Conservation (phyloP, 2,329 filamentous ascomycete genomes). For the Cyphellophora europaea region DNA sequence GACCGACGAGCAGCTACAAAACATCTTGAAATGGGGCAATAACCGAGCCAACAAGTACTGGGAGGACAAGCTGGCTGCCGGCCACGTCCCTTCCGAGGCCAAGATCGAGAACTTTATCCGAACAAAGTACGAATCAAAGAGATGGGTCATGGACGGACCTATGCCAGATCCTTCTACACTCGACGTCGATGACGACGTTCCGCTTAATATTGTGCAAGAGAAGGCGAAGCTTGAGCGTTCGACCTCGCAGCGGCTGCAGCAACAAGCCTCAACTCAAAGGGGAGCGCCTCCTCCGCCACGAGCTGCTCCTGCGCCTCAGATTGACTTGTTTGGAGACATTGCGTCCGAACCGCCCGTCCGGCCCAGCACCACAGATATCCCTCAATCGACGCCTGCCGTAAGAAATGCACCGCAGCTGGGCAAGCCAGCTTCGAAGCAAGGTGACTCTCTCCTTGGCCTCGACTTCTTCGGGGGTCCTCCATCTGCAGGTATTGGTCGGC, state of each 20-base stretch:
- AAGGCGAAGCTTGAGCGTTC: constrained; percentile 59
- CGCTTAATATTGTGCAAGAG: constrained; percentile 58
- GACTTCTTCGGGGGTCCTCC: constrained; percentile 77
- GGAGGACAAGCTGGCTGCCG: constrained; percentile 86
- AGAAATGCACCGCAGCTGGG: constrained; percentile 53
- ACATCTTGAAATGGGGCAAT: constrained; percentile 92
- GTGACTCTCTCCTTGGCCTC: constrained; percentile 79
- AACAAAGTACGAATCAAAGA: constrained; percentile 96
- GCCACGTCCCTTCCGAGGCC: constrained; percentile 87
- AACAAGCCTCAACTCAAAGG: constrained; percentile 24
- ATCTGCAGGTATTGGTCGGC: constrained; percentile 57
- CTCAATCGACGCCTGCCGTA: constrained; percentile 49
- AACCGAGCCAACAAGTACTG: constrained; percentile 94
- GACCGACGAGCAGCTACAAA: constrained; percentile 96
- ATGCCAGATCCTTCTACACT: constrained; percentile 88
- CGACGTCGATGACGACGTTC: constrained; percentile 72
- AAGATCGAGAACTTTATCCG: constrained; percentile 99
- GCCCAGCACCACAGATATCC: constrained; percentile 64
- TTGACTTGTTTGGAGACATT: constrained; percentile 77
- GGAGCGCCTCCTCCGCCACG: constrained; percentile 21
- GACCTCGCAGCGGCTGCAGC: constrained; percentile 41
- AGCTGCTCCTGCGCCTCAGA: constrained; percentile 39
- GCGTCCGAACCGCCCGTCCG: constrained; percentile 54
- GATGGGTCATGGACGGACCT: constrained; percentile 97
- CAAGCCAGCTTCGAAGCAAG: constrained; percentile 49